These are phyloP conservation scores for Cicer bijugum DNA, from an alignment of 306 rosid species.

Conservation along the genomic window DNA sequence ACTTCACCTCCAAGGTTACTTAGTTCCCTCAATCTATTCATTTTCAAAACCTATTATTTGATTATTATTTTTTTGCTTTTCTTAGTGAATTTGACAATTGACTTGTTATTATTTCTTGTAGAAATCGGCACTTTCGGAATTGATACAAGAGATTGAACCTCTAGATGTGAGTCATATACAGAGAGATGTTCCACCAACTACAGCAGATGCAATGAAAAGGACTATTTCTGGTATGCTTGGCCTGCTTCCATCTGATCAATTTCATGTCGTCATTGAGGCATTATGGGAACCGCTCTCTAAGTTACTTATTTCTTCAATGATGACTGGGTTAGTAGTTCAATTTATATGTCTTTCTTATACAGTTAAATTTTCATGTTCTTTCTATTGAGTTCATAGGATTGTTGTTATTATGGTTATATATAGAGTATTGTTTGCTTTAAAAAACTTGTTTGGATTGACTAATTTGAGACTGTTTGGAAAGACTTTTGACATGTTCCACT, in stretches of 20 bases:
- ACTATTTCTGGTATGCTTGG: slow-evolving; percentile 96
- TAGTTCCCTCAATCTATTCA: not conserved
- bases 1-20: slow-evolving; percentile 57
- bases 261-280: slow-evolving; percentile 85
- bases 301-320: slow-evolving; percentile 88
- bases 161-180: slow-evolving; percentile 80
- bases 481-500: too few species aligned
- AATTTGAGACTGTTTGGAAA: too few species aligned
- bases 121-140: slow-evolving; percentile 72
- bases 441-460: too few species aligned
- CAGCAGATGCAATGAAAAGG: slow-evolving; percentile 95
- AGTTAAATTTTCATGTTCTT: not conserved
- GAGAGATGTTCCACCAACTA: slow-evolving; percentile 83
- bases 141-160: slow-evolving; percentile 95
- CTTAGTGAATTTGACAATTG: slow-evolving; percentile 30
- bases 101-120: slow-evolving; percentile 36
- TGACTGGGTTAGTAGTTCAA: slow-evolving; percentile 74
- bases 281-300: slow-evolving; percentile 91
- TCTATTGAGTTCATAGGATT: not conserved
- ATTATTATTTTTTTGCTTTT: not conserved
- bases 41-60: not conserved
- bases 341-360: slow-evolving; percentile 12
- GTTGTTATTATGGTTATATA: slow-evolving; percentile 8
- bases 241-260: slow-evolving; percentile 88
- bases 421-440: slow-evolving; percentile 1